Evolutionary conservation across 331 rosid species (phyloP).

Genomic region (Arachis monticola): DNA sequence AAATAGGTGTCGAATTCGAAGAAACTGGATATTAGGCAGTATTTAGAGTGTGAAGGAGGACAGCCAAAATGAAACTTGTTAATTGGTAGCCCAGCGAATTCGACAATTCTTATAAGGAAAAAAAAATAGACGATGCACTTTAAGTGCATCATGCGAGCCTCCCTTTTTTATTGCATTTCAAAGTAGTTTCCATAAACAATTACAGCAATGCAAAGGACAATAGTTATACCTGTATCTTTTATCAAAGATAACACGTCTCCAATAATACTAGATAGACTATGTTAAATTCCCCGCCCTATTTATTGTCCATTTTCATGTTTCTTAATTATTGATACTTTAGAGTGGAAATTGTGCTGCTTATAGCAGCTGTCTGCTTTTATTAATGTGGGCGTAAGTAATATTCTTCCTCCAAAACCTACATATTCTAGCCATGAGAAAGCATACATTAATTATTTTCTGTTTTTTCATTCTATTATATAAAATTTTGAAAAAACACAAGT

Average conservation of each 20-base stretch:
- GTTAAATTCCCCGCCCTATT: background rate
- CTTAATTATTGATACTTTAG: conserved; percentile 16
- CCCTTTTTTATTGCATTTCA: conserved; percentile 5
- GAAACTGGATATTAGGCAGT: conserved; percentile 42
- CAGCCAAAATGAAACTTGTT: conserved; percentile 33
- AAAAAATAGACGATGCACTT: conserved; percentile 32
- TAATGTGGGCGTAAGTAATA: background rate
- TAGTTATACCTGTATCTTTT: conserved; percentile 35
- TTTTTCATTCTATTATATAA: background rate
- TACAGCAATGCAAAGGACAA: background rate
- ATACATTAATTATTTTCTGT: background rate
- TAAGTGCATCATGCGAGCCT: conserved; percentile 21
- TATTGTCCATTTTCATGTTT: conserved; percentile 12
- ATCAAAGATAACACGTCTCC: conserved; percentile 42
- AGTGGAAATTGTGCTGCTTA: background rate
- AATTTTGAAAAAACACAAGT: no score
- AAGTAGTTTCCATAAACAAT: conserved; percentile 4
- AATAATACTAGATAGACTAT: no score
- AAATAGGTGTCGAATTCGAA: conserved; percentile 37
- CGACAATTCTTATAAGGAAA: conserved; percentile 24
- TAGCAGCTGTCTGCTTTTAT: background rate
- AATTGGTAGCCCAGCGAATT: conserved; percentile 19
- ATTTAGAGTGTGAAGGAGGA: conserved; percentile 34
- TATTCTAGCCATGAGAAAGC: background rate
- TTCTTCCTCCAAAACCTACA: background rate